Evolutionary conservation across 306 rosid genomes (phyloP).

Genomic region (Luffa acutangula): DNA sequence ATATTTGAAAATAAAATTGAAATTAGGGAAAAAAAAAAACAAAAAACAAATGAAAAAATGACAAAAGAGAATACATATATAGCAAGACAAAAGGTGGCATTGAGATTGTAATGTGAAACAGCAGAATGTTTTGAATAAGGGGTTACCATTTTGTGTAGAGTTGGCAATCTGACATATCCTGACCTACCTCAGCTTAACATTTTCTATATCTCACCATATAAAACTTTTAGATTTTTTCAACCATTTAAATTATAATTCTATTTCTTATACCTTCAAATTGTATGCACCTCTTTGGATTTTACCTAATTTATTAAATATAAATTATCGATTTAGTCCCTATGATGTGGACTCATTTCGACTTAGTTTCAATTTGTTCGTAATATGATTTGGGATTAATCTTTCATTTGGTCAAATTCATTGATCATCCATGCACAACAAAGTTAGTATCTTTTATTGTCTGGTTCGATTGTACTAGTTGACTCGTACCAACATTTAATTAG

Average conservation of each 20-base stretch:
- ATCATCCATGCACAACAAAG: no score
- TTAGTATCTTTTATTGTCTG: no score
- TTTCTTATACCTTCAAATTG: not conserved
- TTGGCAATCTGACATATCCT: slow-evolving; percentile 1
- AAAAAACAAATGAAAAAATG: not conserved
- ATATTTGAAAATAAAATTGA: not conserved
- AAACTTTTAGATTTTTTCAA: not conserved
- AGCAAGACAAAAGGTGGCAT: not conserved
- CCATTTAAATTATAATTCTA: not conserved
- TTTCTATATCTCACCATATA: not conserved
- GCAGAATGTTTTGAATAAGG: not conserved
- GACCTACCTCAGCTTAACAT: slow-evolving; percentile 1
- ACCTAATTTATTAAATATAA: not conserved
- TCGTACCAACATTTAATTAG: no score
- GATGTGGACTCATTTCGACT: not conserved
- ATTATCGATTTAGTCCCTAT: no score
- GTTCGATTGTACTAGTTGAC: no score
- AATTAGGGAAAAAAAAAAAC: not conserved
- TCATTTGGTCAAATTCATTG: no score
- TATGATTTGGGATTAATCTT: no score
- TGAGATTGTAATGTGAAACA: not conserved
- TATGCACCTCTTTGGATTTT: not conserved
- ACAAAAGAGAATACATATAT: not conserved
- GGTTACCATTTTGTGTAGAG: not conserved
- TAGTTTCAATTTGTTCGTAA: no score